Evolutionary conservation across 2,329 filamentous ascomycete species (phyloP).

Genomic region (Fusarium sp.): DNA sequence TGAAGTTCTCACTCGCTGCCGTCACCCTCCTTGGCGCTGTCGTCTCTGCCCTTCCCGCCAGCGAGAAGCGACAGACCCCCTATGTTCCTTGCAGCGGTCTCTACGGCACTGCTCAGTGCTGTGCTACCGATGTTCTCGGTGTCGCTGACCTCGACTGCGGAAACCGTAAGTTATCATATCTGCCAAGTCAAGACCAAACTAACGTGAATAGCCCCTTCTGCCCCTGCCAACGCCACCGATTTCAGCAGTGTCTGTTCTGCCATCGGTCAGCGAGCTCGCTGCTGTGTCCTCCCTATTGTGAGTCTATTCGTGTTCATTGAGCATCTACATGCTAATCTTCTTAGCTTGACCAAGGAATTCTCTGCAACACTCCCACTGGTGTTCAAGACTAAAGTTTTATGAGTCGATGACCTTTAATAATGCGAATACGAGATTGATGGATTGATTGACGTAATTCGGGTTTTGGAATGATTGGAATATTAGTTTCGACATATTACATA

Average conservation of each 20-base stretch:
- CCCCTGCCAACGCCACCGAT: slow-evolving; percentile 55
- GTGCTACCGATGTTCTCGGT: slow-evolving; percentile 71
- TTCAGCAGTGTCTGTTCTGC: slow-evolving; percentile 62
- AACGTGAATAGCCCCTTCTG: slow-evolving; percentile 37
- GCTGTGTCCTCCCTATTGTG: slow-evolving; percentile 66
- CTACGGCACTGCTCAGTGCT: slow-evolving; percentile 65
- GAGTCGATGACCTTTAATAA: neutral
- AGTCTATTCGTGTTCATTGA: neutral
- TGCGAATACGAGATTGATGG: slow-evolving; percentile 8
- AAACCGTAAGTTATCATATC: slow-evolving; percentile 57
- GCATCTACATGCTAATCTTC: neutral
- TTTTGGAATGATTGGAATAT: neutral
- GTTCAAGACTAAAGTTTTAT: slow-evolving; percentile 42
- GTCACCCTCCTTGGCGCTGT: slow-evolving; percentile 44
- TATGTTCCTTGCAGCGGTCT: slow-evolving; percentile 59
- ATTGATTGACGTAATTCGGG: neutral
- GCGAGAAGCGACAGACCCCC: slow-evolving; percentile 50
- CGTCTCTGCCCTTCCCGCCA: slow-evolving; percentile 47
- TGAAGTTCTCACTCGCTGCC: slow-evolving; percentile 51
- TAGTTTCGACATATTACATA: slow-evolving; percentile 4
- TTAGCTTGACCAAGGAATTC: slow-evolving; percentile 51
- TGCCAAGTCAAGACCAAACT: neutral
- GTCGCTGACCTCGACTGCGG: slow-evolving; percentile 69
- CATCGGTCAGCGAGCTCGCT: slow-evolving; percentile 67
- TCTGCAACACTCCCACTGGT: slow-evolving; percentile 53